Evolutionary conservation across 768 basidiomycete species (phyloP).

Genomic region (Leucocoprinus sp.): DNA sequence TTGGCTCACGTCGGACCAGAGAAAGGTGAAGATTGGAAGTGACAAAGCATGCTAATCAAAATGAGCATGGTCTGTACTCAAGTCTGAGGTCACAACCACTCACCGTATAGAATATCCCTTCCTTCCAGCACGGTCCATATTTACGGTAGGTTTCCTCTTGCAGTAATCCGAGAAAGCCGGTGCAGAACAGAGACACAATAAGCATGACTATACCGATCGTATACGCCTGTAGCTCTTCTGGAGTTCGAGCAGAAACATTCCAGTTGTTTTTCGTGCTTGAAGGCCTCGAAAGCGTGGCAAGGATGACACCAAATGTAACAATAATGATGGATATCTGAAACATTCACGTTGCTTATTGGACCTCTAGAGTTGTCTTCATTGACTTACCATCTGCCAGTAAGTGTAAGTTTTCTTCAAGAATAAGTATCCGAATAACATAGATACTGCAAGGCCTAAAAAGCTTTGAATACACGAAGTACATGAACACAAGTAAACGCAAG

Average conservation of each 20-base stretch:
- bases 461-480: not conserved
- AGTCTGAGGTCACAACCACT: not conserved
- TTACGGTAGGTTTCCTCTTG: constrained; percentile 70
- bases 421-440: constrained; percentile 64
- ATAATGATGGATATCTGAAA: constrained; percentile 52
- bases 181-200: constrained; percentile 54
- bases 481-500: not conserved
- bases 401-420: constrained; percentile 55
- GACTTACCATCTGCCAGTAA: constrained; percentile 48
- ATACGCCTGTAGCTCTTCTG: constrained; percentile 40
- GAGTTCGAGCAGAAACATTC: constrained; percentile 11
- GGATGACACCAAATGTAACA: constrained; percentile 62
- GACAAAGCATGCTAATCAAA: constrained; percentile 66
- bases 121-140: constrained; percentile 77
- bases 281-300: constrained; percentile 65
- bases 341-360: not conserved
- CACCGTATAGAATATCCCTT: constrained; percentile 81
- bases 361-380: not conserved
- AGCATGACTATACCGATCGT: constrained; percentile 64
- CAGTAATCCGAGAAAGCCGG: constrained; percentile 59
- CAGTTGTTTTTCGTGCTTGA: constrained; percentile 18
- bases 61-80: not conserved
- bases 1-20: constrained; percentile 46
- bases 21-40: constrained; percentile 66
- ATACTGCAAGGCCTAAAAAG: constrained; percentile 56